Conservation (phyloP, 2,329 filamentous ascomycete genomes). For the Aspergillus sp. region DNA sequence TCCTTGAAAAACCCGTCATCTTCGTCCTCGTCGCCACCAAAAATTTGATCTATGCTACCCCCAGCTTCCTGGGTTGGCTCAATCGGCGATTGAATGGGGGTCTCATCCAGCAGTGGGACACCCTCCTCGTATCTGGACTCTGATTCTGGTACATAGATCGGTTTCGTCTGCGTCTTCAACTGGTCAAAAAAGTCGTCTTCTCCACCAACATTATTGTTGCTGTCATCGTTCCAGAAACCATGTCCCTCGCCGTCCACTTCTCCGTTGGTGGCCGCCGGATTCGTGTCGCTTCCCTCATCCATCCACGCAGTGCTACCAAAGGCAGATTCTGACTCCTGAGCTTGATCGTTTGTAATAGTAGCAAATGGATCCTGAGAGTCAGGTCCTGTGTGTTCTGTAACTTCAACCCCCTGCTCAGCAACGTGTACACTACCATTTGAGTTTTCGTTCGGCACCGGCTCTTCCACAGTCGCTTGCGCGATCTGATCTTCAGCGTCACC, state of each 20-base stretch:
- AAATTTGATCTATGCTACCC: slow-evolving; percentile 26
- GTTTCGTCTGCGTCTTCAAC: slow-evolving; percentile 37
- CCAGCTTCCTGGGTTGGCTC: slow-evolving; percentile 21
- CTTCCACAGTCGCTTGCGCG: too few relatives aligned
- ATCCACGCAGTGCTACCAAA: slow-evolving; percentile 1
- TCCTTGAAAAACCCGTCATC: slow-evolving; percentile 33
- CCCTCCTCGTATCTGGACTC: slow-evolving; percentile 67
- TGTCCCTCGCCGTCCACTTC: slow-evolving; percentile 11
- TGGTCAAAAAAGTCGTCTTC: slow-evolving; percentile 59
- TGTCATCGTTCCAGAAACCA: slow-evolving; percentile 41
- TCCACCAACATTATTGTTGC: slow-evolving; percentile 43
- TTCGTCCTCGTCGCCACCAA: slow-evolving; percentile 33
- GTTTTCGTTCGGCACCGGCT: too few relatives aligned
- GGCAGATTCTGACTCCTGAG: too few relatives aligned
- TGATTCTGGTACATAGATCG: slow-evolving; percentile 33
- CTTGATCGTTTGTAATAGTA: too few relatives aligned
- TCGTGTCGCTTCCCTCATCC: slow-evolving; percentile 1
- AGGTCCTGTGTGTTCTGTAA: too few relatives aligned
- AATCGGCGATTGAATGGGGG: slow-evolving; percentile 12
- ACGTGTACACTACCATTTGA: too few relatives aligned
- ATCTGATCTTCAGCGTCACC: too few relatives aligned
- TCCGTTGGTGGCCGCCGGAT: slow-evolving; percentile 5
- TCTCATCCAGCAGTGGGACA: slow-evolving; percentile 54
- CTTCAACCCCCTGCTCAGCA: too few relatives aligned
- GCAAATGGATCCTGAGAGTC: too few relatives aligned